A percentile compares a stretch with the other conserved stretches of the same genome.
phyloP scores from a whole-genome alignment of 345 rosid genomes.

The Heritiera fomes region DNA sequence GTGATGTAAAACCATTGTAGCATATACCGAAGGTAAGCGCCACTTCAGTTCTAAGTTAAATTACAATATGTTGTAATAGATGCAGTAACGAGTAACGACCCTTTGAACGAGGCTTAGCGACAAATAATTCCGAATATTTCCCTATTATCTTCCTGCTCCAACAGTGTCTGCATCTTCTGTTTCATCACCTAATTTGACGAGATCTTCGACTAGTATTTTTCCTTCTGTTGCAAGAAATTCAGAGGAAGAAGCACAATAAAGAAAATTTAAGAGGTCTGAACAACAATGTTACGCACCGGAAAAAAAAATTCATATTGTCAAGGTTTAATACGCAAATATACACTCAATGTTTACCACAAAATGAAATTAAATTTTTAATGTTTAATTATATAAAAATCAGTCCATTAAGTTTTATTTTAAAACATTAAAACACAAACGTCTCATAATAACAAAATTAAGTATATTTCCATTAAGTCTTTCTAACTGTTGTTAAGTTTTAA shows the following conservation, averaged over 20 bases:
- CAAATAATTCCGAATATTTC: not conserved
- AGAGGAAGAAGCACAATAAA: not conserved
- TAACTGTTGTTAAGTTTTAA: no score
- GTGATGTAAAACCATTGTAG: not conserved
- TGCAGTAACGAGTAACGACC: not conserved
- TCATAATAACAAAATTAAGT: no score
- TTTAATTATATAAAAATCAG: no score
- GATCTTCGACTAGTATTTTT: conserved; percentile 81
- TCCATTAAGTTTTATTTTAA: no score
- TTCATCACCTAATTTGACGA: conserved; percentile 69
- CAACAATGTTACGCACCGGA: not conserved
- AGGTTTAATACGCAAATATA: no score
- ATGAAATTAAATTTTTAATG: no score
- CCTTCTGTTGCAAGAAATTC: conserved; percentile 59
- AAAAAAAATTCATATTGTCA: not conserved
- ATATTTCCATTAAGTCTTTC: no score
- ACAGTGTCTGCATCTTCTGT: conserved; percentile 54
- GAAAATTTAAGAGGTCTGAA: not conserved
- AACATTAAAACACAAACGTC: no score
- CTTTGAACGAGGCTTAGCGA: not conserved
- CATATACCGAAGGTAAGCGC: not conserved
- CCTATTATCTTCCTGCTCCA: conserved; percentile 40
- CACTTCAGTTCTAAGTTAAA: not conserved
- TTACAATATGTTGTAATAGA: not conserved
- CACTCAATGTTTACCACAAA: no score